These are phyloP conservation scores for Xylaria venustula DNA, from an alignment of 495 filamentous ascomycete species.

Conservation along the genomic window DNA sequence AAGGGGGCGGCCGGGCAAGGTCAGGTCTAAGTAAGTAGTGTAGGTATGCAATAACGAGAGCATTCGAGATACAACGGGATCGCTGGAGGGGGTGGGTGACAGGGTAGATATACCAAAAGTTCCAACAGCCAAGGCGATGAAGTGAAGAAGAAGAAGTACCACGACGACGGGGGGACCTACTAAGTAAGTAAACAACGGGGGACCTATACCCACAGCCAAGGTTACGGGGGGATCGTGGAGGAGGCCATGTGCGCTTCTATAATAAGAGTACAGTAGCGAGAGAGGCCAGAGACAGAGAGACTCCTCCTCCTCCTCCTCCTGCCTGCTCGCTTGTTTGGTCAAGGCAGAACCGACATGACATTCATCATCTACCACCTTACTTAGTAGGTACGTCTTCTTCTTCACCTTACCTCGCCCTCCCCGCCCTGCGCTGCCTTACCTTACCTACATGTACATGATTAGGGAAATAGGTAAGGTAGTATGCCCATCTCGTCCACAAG, in stretches of 20 bases:
- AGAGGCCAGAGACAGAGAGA: too few relatives aligned
- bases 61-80: background rate
- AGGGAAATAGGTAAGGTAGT: too few relatives aligned
- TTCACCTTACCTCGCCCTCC: too few relatives aligned
- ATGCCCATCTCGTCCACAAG: too few relatives aligned
- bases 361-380: background rate
- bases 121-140: background rate
- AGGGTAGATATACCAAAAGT: conserved; percentile 5
- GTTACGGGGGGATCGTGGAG: conserved; percentile 4
- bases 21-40: too few relatives aligned
- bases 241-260: background rate
- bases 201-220: conserved; percentile 9
- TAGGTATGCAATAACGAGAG: background rate
- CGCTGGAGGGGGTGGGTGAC: background rate
- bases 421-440: too few relatives aligned
- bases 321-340: too few relatives aligned
- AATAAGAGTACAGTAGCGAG: conserved; percentile 4
- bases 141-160: background rate
- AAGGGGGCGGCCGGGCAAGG: conserved; percentile 2
- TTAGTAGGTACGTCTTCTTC: too few relatives aligned
- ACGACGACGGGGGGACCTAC: background rate
- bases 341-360: background rate
- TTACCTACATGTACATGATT: too few relatives aligned
- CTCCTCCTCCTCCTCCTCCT: too few relatives aligned
- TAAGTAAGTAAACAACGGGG: background rate